A percentile compares a stretch with the other conserved stretches of the same genome.
phyloP scores from a whole-genome alignment of 2,329 filamentous ascomycete genomes.

The Cercospora sp. region DNA sequence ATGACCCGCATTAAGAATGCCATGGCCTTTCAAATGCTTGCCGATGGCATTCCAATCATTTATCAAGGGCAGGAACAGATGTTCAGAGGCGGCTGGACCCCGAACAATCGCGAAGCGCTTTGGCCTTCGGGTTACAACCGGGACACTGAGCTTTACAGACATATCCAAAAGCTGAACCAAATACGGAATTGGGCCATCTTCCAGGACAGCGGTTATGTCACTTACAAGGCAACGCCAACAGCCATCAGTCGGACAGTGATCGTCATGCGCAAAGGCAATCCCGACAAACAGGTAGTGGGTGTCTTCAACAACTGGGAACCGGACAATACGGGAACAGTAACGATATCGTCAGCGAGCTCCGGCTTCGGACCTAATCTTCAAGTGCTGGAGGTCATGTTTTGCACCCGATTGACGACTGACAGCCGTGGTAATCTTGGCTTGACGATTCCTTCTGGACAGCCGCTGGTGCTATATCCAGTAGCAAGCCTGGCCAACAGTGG shows the following conservation, averaged over 20 bases:
- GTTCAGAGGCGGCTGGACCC: constrained; percentile 41
- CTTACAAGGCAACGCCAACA: constrained; percentile 42
- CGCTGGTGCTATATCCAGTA: constrained; percentile 23
- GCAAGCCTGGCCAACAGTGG: constrained; percentile 21
- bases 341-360: constrained; percentile 34
- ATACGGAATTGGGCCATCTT: constrained; percentile 50
- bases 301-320: constrained; percentile 35
- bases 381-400: constrained; percentile 47
- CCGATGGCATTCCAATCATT: constrained; percentile 61
- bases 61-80: constrained; percentile 66
- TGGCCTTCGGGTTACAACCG: constrained; percentile 43
- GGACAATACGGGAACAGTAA: constrained; percentile 21
- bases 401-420: constrained; percentile 47
- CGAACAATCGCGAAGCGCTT: constrained; percentile 42
- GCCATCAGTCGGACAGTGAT: constrained; percentile 44
- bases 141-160: constrained; percentile 43
- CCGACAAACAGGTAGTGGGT: constrained; percentile 40
- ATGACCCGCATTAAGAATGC: constrained; percentile 59
- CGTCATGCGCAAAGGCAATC: constrained; percentile 47
- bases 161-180: constrained; percentile 48
- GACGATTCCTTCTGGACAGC: constrained; percentile 15
- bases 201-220: constrained; percentile 41
- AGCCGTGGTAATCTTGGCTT: constrained; percentile 44
- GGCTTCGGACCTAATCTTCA: constrained; percentile 30
- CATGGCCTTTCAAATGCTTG: constrained; percentile 59